Base-by-base conservation (phyloP, 2,329 filamentous ascomycete species). In the Didymella segeticola region DNA sequence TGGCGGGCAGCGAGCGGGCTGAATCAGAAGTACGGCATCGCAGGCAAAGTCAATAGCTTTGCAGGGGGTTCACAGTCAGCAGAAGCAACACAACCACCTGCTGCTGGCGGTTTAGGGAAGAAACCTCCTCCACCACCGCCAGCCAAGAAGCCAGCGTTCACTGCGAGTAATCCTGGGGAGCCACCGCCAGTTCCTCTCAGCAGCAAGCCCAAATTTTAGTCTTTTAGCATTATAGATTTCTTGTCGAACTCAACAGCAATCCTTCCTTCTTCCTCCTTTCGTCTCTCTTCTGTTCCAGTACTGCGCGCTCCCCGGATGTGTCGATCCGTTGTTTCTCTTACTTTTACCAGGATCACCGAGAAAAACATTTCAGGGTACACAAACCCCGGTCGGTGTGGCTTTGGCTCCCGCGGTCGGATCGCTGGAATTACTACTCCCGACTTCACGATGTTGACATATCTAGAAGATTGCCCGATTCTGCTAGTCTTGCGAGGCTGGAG, bases 11-110 rank as follows among this genome's bases (percentile, higher is more conserved):
- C 86, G 4, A 83, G 82, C 56, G 78, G 75, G 1, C 62, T 87
- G 49, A 84, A 86, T 48, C 82, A 87, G 66, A 87, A 85, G 67
- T 88, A 88, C 61, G 83, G 83, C 3, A 75, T 86, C 43, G 71
- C 76, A 5, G 75, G 79, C 14, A 78, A 76, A 25, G 71, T 83
- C 42, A 82, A 81, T 57, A 77, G 73, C n/a, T 77, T 69, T 17
- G 42, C 45, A 23, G 61, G 63, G 26, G 67, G 68, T 7, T 51
- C 63, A 11, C 61, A 61, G 29, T 51, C 67, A 41, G 33, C 66
- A 12, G 52, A 68, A 12, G 58, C 68, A 27, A 57, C 63, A 36
- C 60, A 58, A 31, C 56, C 70, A 53, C 69, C 63, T 50, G 74
- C 66, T 33, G 36, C 52, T 58, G 67, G 66, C 46, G 63, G 69